Evolutionary conservation across 805 yeast species (phyloP), one percentile per base, ranked within the genome.

Genomic region (Saccharomycopsis synnaedendra): DNA sequence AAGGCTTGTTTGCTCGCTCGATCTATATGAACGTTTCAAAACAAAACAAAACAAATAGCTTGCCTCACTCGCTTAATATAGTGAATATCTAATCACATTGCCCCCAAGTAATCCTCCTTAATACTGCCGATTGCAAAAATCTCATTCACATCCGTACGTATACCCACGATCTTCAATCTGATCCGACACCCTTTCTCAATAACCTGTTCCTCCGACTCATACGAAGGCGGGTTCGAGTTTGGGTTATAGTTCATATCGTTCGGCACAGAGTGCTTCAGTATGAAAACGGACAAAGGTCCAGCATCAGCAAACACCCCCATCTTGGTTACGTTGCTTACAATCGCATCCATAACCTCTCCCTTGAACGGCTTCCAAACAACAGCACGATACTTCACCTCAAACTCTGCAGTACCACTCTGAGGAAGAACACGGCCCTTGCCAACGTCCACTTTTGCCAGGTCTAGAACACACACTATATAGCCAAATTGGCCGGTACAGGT

Each of bases 401-500:
- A 93, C 65, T 88, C 97, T 0, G 98, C 97, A 58, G 88, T 81
- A 2, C 98, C 98, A 49, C 82, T 80, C 29, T 89, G 82, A 3
- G 97, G 95, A 41, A 93, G 75, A 54, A 93, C 85, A 57, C 85
- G 72, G 19, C 98, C 98, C 57, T 87, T 82, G 43, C 96, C 98
- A 35, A 93, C 94, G 60, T 93, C 97, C 49, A 93, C 87, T 55
- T 82, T 77, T 83, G 86, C 87, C 55, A 94, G 86, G 61, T 93
- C 97, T 61, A 93, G 72, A 41, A 93, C 98, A 66, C 97, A 90
- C 49, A 93, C 82, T 56, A 93, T 93, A 64, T 93, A 93, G 9
- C 98, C 98, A 69, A 93, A 93, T 65, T 93, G 96, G 58, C 98
- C 98, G 0, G 97, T 89, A 67, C 97, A 93, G 1, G 97, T 88